A percentile compares a stretch with the other conserved stretches of the same genome.
These are phyloP conservation scores for Spergularia marina DNA, from an alignment of 148 eudicot species.

Conservation along the genomic window DNA sequence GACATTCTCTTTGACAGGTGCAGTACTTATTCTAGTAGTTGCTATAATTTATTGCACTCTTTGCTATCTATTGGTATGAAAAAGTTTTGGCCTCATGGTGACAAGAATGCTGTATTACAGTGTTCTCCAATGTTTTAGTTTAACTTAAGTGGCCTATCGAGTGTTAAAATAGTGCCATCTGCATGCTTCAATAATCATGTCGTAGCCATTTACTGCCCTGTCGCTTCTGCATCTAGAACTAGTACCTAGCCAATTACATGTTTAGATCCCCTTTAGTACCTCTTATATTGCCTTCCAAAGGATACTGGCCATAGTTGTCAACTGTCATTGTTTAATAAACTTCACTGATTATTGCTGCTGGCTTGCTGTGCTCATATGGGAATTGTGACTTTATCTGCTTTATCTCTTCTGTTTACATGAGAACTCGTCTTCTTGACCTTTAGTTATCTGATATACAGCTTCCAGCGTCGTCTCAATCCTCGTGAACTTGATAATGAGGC, in stretches of 20 bases:
- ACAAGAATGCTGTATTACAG: background rate
- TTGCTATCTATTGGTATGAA: background rate
- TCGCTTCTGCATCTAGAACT: background rate
- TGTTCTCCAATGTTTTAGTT: background rate
- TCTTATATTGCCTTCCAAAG: background rate
- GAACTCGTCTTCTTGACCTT: background rate
- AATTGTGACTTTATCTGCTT: background rate
- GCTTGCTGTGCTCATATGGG: background rate
- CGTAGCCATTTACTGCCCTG: background rate
- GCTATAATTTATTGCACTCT: background rate
- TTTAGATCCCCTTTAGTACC: background rate
- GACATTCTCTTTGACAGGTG: constrained; percentile 98
- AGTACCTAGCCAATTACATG: background rate
- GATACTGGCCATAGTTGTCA: background rate
- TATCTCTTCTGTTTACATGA: background rate
- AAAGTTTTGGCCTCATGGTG: background rate
- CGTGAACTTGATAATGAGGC: constrained; percentile 95
- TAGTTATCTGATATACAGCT: constrained; percentile 49
- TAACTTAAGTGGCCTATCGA: background rate
- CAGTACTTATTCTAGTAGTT: background rate
- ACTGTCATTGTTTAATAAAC: background rate
- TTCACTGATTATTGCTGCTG: background rate
- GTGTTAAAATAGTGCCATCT: background rate
- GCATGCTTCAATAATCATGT: background rate
- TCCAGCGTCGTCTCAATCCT: constrained; percentile 81